Percentiles rank a stretch among this genome's conserved stretches.
Conservation (phyloP, 1,284 basidiomycete species). For the Tremellales sp. region DNA sequence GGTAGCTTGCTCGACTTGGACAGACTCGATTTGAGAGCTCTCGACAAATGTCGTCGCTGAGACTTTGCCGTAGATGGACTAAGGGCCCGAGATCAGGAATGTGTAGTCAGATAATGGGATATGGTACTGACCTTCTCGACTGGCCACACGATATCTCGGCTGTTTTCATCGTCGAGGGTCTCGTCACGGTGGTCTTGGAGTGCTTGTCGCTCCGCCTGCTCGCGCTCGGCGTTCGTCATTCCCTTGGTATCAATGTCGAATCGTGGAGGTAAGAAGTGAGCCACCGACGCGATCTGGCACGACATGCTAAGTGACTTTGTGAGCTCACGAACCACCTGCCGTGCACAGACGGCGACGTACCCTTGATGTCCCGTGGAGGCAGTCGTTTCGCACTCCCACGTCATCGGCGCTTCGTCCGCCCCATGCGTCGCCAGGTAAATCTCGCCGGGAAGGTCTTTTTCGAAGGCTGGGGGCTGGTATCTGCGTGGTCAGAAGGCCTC, state of each 20-base stretch:
- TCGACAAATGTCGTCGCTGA: neutral
- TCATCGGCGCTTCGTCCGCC: slow-evolving; percentile 6
- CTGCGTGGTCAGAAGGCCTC: slow-evolving; percentile 10
- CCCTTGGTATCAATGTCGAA: neutral
- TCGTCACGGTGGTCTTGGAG: neutral
- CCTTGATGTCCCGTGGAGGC: slow-evolving; percentile 14
- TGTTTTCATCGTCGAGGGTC: neutral
- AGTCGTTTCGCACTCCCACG: neutral
- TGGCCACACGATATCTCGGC: neutral
- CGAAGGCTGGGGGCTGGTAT: slow-evolving; percentile 16
- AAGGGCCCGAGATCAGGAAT: too few relatives aligned
- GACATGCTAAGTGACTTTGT: slow-evolving; percentile 1
- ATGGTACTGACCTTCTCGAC: neutral
- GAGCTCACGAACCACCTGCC: neutral
- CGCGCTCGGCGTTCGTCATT: too few relatives aligned
- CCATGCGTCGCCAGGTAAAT: slow-evolving; percentile 13
- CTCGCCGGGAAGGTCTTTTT: neutral
- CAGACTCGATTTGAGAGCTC: neutral
- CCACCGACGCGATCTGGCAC: slow-evolving; percentile 2
- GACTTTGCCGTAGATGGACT: neutral
- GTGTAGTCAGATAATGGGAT: neutral
- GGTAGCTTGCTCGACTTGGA: neutral
- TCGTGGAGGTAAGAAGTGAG: slow-evolving; percentile 1
- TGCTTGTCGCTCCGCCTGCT: neutral
- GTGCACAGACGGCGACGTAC: slow-evolving; percentile 6